Conservation (phyloP, 257 asterid species). For the Solanum rostratum region DNA sequence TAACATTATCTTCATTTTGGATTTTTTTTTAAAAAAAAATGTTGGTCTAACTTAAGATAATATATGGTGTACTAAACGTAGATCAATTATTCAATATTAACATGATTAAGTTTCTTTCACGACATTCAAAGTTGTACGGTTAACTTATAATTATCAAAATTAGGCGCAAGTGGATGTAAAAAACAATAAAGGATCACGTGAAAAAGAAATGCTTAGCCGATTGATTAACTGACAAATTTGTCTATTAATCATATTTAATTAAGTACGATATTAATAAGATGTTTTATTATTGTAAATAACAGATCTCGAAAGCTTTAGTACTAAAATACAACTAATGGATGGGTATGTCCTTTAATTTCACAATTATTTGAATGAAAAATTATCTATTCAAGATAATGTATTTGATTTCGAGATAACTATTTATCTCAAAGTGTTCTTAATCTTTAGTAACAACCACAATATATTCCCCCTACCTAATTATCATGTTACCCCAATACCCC, state of each 20-base stretch:
- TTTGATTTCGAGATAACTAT: neutral
- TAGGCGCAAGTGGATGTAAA: constrained; percentile 16
- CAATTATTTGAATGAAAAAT: neutral
- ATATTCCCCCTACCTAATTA: neutral
- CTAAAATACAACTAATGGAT: neutral
- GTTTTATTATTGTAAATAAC: constrained; percentile 6
- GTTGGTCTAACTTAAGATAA: neutral
- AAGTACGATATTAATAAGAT: constrained; percentile 8
- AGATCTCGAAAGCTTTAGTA: neutral
- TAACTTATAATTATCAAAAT: constrained; percentile 12
- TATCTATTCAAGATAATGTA: neutral
- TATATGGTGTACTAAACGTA: neutral
- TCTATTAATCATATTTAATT: constrained; percentile 14
- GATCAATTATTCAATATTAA: neutral
- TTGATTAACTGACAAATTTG: constrained; percentile 35
- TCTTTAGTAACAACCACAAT: neutral
- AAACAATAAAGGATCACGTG: constrained; percentile 16
- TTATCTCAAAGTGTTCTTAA: neutral
- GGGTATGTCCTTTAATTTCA: neutral
- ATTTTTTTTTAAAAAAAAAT: neutral
- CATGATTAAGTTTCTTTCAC: constrained; percentile 15
- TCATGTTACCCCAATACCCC: neutral
- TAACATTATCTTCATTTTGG: neutral
- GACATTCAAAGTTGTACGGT: constrained; percentile 29
- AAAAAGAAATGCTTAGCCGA: constrained; percentile 16